Base-by-base conservation (phyloP, 2,329 filamentous ascomycete genomes). In the Fusarium floridanum region DNA sequence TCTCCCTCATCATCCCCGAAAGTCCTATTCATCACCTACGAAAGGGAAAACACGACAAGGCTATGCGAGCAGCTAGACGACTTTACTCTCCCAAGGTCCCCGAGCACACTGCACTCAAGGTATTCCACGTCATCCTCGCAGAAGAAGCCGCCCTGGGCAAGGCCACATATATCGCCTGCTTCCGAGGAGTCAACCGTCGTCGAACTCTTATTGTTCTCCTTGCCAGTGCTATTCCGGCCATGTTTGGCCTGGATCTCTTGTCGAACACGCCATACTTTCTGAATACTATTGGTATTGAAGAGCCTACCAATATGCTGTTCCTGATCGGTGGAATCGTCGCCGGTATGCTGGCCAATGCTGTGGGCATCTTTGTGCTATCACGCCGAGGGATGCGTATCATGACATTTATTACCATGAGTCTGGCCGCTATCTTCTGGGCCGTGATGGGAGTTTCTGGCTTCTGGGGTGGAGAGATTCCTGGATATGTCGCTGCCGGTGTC, bases 401-500 rank as follows among this genome's bases (percentile, higher is more conserved):
- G 48, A 53, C 48, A 9, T 17, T 53, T 6, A 6, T 53, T 3
- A 53, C 48, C 17, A 53, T 53, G 48, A 32, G 48, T n/a, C 17
- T 53, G 17, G 48, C 48, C 2, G 24, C 57, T 4, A 22, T 62
- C 4, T 20, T 64, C 11, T 64, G 59, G 65, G 34, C 50, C 1
- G 41, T 48, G 20, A 37, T 62, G 45, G 64, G 64, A 1, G 20
- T 67, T 2, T 59, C 64, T 0, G 67, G 64, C 10, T 63, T 70
- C 29, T 70, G 39, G 32, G 36, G 5, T 6, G 59, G 57, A 36
- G 37, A 48, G 0, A 24, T 48, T 8, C n/a, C 64, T 0, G n/a
- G 53, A 6, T 69, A 57, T 48, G 10, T 66, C 11, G 48, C 60
- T 14, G 61, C 43, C 16, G 62, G 56, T 1, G 73, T 85, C 64